Evolutionary conservation across 2,329 filamentous ascomycete species (phyloP).

Genomic region (Orbilia blumenaviensis): DNA sequence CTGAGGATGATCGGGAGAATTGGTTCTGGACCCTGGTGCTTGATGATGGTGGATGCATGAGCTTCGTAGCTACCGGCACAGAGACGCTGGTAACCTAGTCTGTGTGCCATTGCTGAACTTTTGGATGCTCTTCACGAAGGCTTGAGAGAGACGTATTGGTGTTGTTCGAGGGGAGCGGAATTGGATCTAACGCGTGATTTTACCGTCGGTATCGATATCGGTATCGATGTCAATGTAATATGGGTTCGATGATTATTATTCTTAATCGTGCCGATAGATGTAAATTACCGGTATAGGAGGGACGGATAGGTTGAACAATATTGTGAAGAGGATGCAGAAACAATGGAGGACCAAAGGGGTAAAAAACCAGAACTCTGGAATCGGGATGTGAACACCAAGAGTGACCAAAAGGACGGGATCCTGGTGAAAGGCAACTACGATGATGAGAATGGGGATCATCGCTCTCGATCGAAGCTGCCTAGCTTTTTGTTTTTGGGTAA

Average conservation of each 20-base stretch:
- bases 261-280: not conserved
- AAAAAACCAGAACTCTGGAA: not conserved
- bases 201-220: no score
- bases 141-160: not conserved
- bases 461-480: not conserved
- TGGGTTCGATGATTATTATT: not conserved
- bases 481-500: no score
- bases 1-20: constrained; percentile 7
- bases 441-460: not conserved
- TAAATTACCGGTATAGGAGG: not conserved
- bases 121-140: not conserved
- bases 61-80: constrained; percentile 20
- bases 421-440: not conserved
- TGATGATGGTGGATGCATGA: not conserved
- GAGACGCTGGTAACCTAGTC: not conserved
- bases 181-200: no score
- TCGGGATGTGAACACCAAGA: not conserved
- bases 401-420: not conserved
- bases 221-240: no score
- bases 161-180: no score
- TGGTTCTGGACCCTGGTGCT: not conserved
- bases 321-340: not conserved
- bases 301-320: not conserved
- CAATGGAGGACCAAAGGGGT: not conserved
- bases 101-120: not conserved